These are phyloP conservation scores for Lobosporangium transversale DNA, from an alignment of 192 early-diverging fungal species.

Conservation along the genomic window DNA sequence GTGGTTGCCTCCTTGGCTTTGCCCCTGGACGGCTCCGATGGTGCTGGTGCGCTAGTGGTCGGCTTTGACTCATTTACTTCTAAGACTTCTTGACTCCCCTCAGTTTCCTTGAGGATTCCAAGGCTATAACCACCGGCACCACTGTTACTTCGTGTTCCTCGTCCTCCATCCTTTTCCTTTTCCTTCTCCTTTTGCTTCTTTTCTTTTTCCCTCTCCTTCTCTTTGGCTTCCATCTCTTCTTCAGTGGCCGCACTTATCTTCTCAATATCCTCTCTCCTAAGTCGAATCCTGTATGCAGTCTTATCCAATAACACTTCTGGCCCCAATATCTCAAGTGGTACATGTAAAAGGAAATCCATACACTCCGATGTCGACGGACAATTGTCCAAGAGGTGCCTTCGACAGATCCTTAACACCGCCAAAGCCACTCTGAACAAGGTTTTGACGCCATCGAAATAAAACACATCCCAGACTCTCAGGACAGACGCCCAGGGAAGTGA, in stretches of 20 bases:
- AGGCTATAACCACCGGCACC: too few species aligned
- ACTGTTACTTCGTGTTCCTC: too few species aligned
- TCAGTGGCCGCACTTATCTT: conserved; percentile 25
- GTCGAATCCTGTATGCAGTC: conserved; percentile 73
- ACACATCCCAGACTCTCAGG: conserved; percentile 93
- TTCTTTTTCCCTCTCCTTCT: not conserved
- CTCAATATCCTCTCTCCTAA: conserved; percentile 48
- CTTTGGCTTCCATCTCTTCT: conserved; percentile 28
- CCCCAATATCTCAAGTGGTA: conserved; percentile 72
- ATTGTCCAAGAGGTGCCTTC: conserved; percentile 70
- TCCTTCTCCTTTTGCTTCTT: not conserved
- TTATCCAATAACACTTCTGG: conserved; percentile 74
- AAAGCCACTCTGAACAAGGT: conserved; percentile 84
- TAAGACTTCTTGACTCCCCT: not conserved
- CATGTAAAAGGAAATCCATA: conserved; percentile 79
- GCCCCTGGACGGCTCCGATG: not conserved
- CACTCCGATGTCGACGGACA: conserved; percentile 82
- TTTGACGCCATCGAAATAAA: conserved; percentile 87
- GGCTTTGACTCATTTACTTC: not conserved
- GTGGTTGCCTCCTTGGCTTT: not conserved
- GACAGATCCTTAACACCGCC: conserved; percentile 72
- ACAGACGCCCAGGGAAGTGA: conserved; percentile 89
- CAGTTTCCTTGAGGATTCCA: too few species aligned
- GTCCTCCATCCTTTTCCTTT: not conserved
- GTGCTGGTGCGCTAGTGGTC: not conserved